Evolutionary conservation across 129 eudicot species (phyloP).

Genomic region (Centrapalus pauciflorus): DNA sequence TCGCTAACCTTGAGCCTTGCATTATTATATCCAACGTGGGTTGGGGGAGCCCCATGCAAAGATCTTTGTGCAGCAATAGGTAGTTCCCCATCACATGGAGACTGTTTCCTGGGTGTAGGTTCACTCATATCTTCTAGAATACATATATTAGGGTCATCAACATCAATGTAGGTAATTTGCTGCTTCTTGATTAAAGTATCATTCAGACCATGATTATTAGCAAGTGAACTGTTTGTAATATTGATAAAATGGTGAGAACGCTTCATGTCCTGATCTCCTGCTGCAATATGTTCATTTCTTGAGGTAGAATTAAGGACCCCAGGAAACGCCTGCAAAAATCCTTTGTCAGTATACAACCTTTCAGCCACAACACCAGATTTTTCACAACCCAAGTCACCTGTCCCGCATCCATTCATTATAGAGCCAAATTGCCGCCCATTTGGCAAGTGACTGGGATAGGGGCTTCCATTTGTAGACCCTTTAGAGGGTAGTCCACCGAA

Average conservation of each 20-base stretch:
- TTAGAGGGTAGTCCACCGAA: too few relatives aligned
- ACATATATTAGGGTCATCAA: constrained; percentile 66
- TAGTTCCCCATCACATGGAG: constrained; percentile 30
- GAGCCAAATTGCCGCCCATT: constrained; percentile 19
- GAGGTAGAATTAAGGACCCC: constrained; percentile 19
- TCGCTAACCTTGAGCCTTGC: constrained; percentile 47
- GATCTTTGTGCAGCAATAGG: constrained; percentile 33
- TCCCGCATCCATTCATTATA: constrained; percentile 22
- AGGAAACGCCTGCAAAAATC: constrained; percentile 20
- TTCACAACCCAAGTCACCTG: constrained; percentile 14
- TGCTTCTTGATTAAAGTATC: constrained; percentile 23
- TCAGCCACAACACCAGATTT: constrained; percentile 25
- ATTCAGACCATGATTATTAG: constrained; percentile 25
- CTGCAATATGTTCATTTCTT: constrained; percentile 10
- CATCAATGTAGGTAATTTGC: constrained; percentile 28
- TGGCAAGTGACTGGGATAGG: neutral
- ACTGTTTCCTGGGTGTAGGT: constrained; percentile 35
- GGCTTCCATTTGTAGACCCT: constrained; percentile 17
- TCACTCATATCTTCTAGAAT: constrained; percentile 78
- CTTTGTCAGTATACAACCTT: constrained; percentile 15
- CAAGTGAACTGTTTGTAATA: constrained; percentile 9
- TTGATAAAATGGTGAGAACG: neutral
- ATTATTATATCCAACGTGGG: constrained; percentile 32
- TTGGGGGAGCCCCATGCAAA: constrained; percentile 20
- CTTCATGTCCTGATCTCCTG: constrained; percentile 23